Evolutionary conservation across 2,329 filamentous ascomycete species (phyloP).

Genomic region (Hymenoscyphus fraxineus): DNA sequence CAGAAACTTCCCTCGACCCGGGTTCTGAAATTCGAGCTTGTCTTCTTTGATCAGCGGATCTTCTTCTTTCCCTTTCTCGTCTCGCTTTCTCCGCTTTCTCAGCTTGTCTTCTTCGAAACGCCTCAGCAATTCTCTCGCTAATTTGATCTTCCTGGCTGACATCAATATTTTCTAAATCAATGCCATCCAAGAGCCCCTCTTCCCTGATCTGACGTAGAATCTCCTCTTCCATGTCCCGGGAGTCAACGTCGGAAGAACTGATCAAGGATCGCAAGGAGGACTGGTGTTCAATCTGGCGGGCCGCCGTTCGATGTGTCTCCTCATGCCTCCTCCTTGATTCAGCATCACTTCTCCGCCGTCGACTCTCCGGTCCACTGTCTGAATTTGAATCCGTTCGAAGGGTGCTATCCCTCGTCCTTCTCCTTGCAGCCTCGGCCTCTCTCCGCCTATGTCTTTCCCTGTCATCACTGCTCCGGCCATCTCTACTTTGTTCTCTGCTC

Average conservation of each 20-base stretch:
- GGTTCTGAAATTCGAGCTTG: conserved; percentile 27
- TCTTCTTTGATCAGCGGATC: conserved; percentile 35
- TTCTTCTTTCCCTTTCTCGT: conserved; percentile 44
- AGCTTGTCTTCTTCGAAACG: conserved; percentile 73
- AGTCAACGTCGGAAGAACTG: conserved; percentile 72
- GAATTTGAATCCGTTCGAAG: conserved; percentile 20
- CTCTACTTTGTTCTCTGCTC: conserved; percentile 36
- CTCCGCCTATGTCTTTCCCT: conserved; percentile 33
- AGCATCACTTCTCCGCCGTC: conserved; percentile 27
- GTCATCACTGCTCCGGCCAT: conserved; percentile 28
- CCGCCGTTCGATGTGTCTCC: conserved; percentile 26
- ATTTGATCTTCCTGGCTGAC: conserved; percentile 82
- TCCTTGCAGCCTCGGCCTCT: conserved; percentile 33
- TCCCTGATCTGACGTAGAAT: conserved; percentile 86
- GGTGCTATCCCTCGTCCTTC: conserved; percentile 23
- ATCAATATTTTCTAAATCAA: conserved; percentile 85
- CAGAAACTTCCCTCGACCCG: conserved; percentile 29
- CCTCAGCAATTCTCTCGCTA: conserved; percentile 84
- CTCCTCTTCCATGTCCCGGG: conserved; percentile 77
- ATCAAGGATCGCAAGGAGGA: conserved; percentile 82
- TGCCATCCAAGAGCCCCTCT: conserved; percentile 80
- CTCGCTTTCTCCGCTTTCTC: conserved; percentile 55
- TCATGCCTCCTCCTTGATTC: conserved; percentile 30
- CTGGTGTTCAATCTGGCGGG: conserved; percentile 77
- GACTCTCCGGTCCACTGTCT: conserved; percentile 23